Evolutionary conservation across 1,139 yeast species (phyloP).

Genomic region (Hemisphaericaspora xylofermentans): DNA sequence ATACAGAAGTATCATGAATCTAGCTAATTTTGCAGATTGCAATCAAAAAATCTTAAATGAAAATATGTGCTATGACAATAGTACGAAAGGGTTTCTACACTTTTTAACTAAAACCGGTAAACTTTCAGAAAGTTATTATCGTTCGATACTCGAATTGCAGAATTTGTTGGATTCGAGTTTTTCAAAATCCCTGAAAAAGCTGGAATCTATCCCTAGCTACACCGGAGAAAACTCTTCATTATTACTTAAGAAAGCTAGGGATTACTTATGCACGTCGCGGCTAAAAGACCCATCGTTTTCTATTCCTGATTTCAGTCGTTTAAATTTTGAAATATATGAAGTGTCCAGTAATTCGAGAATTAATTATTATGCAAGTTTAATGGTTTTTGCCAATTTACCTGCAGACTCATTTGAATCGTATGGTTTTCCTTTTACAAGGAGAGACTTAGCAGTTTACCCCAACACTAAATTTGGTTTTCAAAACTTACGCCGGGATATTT

Average conservation of each 20-base stretch:
- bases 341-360: not conserved
- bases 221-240: no score
- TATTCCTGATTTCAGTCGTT: conserved; percentile 1
- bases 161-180: not conserved
- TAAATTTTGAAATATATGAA: conserved; percentile 3
- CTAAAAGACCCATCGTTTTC: not conserved
- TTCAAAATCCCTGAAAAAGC: not conserved
- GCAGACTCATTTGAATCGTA: not conserved
- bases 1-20: conserved; percentile 9
- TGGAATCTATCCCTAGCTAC: no score
- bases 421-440: not conserved
- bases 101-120: conserved; percentile 3
- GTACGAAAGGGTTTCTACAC: conserved; percentile 10
- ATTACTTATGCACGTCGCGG: not conserved
- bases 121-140: not conserved
- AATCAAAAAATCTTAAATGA: not conserved
- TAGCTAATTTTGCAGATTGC: conserved; percentile 2
- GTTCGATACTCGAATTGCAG: not conserved
- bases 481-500: not conserved
- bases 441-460: not conserved
- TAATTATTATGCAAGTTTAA: conserved; percentile 7
- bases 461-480: not conserved
- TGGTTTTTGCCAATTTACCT: conserved; percentile 4
- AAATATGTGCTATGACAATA: conserved; percentile 1
- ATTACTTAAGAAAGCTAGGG: not conserved